These are phyloP conservation scores for Sugiyamaella pinicola DNA, from an alignment of 1,139 yeast species.

Conservation along the genomic window DNA sequence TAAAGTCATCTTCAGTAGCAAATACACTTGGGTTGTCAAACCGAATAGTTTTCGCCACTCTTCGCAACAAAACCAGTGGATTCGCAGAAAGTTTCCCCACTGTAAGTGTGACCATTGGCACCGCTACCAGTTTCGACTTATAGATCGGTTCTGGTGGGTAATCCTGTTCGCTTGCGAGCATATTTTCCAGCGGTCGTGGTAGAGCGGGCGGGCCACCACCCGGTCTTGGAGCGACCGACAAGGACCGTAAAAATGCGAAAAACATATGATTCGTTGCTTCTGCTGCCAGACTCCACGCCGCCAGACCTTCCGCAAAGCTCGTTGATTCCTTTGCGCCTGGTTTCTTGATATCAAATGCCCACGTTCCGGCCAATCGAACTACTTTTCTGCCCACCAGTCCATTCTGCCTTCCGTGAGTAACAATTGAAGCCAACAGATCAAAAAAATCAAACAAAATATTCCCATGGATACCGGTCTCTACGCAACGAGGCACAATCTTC, in stretches of 20 bases:
- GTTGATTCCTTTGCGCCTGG: slow-evolving; percentile 35
- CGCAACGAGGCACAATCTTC: slow-evolving; percentile 79
- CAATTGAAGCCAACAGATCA: slow-evolving; percentile 75
- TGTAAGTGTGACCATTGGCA: slow-evolving; percentile 68
- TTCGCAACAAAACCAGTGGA: slow-evolving; percentile 59
- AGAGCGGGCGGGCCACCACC: slow-evolving; percentile 13
- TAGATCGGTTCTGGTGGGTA: slow-evolving; percentile 40
- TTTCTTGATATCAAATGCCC: slow-evolving; percentile 70
- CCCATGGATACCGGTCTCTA: slow-evolving; percentile 84
- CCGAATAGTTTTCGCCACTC: slow-evolving; percentile 64
- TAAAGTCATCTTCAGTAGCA: slow-evolving; percentile 76
- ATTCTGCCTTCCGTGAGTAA: slow-evolving; percentile 80
- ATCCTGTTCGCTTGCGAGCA: slow-evolving; percentile 46
- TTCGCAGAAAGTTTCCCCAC: slow-evolving; percentile 63
- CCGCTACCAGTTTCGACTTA: slow-evolving; percentile 52
- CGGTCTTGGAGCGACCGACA: slow-evolving; percentile 42
- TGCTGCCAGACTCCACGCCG: slow-evolving; percentile 69
- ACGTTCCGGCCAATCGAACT: slow-evolving; percentile 78
- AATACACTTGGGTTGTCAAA: slow-evolving; percentile 72
- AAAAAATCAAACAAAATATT: slow-evolving; percentile 85
- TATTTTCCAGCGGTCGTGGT: slow-evolving; percentile 38
- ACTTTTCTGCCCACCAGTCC: slow-evolving; percentile 79
- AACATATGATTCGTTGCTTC: slow-evolving; percentile 84
- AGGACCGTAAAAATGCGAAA: slow-evolving; percentile 74
- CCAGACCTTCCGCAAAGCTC: slow-evolving; percentile 69